Evolutionary conservation across 108 stramenopile species (phyloP).

Genomic region (Nannochloropsis gaditana): DNA sequence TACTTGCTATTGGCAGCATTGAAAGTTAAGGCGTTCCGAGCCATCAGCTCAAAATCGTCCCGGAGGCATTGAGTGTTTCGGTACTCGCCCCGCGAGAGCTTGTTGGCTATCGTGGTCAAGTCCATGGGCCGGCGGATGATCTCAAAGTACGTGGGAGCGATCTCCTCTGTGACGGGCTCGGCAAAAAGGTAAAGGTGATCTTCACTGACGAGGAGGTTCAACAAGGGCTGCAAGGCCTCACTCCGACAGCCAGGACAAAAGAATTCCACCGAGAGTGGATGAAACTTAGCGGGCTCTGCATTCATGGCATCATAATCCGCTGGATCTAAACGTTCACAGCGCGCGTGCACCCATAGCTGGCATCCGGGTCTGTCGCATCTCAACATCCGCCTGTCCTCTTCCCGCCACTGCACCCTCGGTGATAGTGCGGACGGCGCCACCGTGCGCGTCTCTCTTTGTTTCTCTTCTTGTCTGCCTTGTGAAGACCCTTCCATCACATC

Average conservation of each 20-base stretch:
- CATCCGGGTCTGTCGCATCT: slow-evolving; percentile 61
- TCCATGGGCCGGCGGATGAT: slow-evolving; percentile 58
- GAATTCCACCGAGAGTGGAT: slow-evolving; percentile 21
- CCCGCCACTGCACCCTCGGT: slow-evolving; percentile 58
- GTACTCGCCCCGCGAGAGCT: slow-evolving; percentile 60
- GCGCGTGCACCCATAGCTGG: slow-evolving; percentile 69
- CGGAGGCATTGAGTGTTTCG: slow-evolving; percentile 61
- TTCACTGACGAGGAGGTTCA: slow-evolving; percentile 54
- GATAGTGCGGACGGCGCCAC: slow-evolving; percentile 51
- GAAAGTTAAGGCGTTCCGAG: slow-evolving; percentile 71
- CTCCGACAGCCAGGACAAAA: slow-evolving; percentile 38
- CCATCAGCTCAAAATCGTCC: slow-evolving; percentile 72
- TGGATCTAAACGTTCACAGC: slow-evolving; percentile 59
- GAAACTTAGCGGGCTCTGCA: background rate
- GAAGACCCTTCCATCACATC: background rate
- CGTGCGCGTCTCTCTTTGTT: slow-evolving; percentile 23
- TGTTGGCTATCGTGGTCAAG: slow-evolving; percentile 50
- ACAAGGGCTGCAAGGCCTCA: slow-evolving; percentile 34
- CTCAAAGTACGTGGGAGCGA: slow-evolving; percentile 59
- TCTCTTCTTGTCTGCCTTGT: slow-evolving; percentile 46
- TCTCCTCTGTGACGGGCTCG: slow-evolving; percentile 69
- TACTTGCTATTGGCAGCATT: slow-evolving; percentile 45
- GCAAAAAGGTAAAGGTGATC: slow-evolving; percentile 66
- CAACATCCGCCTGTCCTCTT: slow-evolving; percentile 64
- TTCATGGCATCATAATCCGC: slow-evolving; percentile 28